Conservation (phyloP, 495 filamentous ascomycete genomes). For the Aspergillus funiculosus region DNA sequence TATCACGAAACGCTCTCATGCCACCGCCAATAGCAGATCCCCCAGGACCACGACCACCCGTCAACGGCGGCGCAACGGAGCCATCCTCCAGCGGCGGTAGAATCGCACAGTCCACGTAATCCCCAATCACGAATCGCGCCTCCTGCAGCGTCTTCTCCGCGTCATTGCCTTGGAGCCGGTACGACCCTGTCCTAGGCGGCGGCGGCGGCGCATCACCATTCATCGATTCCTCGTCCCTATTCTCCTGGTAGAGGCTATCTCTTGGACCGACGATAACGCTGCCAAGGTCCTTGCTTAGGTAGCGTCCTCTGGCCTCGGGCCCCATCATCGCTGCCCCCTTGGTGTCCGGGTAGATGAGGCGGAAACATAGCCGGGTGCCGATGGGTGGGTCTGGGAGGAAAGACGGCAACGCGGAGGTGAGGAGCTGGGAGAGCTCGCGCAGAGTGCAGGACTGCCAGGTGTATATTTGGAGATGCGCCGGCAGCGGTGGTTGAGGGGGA, state of each 20-base stretch:
- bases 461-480: conserved; percentile 74
- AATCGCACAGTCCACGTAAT: conserved; percentile 79
- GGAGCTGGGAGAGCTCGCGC: conserved; percentile 71
- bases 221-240: conserved; percentile 44
- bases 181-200: conserved; percentile 3
- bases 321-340: conserved; percentile 43
- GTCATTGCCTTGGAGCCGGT: conserved; percentile 48
- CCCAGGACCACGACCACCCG: conserved; percentile 27
- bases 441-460: conserved; percentile 84
- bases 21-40: conserved; percentile 27
- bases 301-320: conserved; percentile 51
- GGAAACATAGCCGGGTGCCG: conserved; percentile 79
- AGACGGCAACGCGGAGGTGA: conserved; percentile 57
- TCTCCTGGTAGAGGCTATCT: conserved; percentile 32
- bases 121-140: conserved; percentile 76
- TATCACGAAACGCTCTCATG: conserved; percentile 47
- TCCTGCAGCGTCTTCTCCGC: conserved; percentile 68
- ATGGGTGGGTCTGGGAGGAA: conserved; percentile 69
- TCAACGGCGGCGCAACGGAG: conserved; percentile 55
- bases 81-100: conserved; percentile 69
- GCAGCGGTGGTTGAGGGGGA: conserved; percentile 42
- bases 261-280: conserved; percentile 62
- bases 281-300: conserved; percentile 70
- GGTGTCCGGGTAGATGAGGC: conserved; percentile 80
- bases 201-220: conserved; percentile 20